phyloP scores from a whole-genome alignment of 352 stramenopile species.

The Phytophthora foliorum region DNA sequence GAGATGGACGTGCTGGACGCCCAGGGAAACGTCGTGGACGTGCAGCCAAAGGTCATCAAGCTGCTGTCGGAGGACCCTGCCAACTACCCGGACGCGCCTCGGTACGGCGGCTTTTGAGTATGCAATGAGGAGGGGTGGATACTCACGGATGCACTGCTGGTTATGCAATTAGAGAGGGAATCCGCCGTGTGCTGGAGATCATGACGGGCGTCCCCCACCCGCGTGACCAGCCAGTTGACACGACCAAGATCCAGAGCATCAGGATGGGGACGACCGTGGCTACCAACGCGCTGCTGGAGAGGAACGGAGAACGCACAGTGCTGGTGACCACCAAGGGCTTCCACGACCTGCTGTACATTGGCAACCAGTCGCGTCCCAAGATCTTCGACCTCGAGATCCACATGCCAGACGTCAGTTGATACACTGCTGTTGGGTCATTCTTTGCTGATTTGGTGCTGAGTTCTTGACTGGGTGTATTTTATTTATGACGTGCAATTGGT shows the following conservation, averaged over 20 bases:
- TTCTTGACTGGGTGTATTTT: conserved; percentile 10
- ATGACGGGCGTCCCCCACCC: conserved; percentile 92
- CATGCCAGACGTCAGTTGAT: conserved; percentile 75
- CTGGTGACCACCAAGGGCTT: conserved; percentile 97
- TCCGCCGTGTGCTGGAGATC: conserved; percentile 95
- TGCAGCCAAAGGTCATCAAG: conserved; percentile 94
- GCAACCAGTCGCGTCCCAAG: conserved; percentile 97
- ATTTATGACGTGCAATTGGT: not conserved
- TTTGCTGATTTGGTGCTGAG: not conserved
- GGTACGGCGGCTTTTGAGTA: conserved; percentile 41
- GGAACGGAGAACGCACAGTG: conserved; percentile 95
- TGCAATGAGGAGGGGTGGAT: not conserved
- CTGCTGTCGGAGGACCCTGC: conserved; percentile 97
- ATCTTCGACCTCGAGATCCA: conserved; percentile 98
- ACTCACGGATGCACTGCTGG: not conserved
- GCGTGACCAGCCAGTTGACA: conserved; percentile 88
- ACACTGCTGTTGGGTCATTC: too few species aligned
- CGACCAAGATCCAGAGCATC: conserved; percentile 94
- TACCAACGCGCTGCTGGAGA: conserved; percentile 99
- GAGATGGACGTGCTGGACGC: conserved; percentile 90
- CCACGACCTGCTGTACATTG: conserved; percentile 97
- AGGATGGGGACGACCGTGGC: conserved; percentile 99
- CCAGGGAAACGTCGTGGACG: conserved; percentile 49
- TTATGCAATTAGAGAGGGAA: conserved; percentile 76
- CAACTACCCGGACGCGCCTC: conserved; percentile 98